These are phyloP conservation scores for Moesziomyces globuligerus DNA, from an alignment of 1,284 basidiomycete species.

Conservation along the genomic window DNA sequence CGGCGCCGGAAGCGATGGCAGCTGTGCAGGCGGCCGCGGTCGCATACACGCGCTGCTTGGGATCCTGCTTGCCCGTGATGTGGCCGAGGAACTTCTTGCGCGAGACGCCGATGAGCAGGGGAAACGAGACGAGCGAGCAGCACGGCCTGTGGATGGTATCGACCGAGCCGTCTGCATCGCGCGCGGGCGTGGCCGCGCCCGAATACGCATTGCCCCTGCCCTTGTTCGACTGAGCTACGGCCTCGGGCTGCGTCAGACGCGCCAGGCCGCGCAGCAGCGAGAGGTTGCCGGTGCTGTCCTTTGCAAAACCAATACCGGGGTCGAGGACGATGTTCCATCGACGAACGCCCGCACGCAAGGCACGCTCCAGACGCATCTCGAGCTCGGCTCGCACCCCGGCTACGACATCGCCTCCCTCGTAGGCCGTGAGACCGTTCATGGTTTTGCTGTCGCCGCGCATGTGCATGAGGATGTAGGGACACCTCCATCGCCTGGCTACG, in stretches of 20 bases:
- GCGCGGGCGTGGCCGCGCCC: constrained; percentile 26
- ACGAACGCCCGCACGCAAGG: constrained; percentile 81
- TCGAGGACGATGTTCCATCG: constrained; percentile 92
- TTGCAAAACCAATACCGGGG: constrained; percentile 95
- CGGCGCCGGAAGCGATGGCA: constrained; percentile 78
- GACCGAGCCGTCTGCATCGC: constrained; percentile 14
- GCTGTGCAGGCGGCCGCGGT: constrained; percentile 83
- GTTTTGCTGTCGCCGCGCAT: constrained; percentile 78
- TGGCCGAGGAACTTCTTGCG: constrained; percentile 63
- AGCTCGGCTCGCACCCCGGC: constrained; percentile 81
- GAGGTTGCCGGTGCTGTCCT: constrained; percentile 81
- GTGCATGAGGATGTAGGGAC: constrained; percentile 88
- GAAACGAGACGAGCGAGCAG: constrained; percentile 51
- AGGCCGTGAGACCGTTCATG: constrained; percentile 71
- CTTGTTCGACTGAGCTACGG: constrained; percentile 34
- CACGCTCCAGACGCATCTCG: constrained; percentile 75
- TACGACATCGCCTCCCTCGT: constrained; percentile 77
- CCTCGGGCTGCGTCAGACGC: constrained; percentile 22
- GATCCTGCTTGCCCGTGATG: constrained; percentile 68
- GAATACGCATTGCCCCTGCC: constrained; percentile 22
- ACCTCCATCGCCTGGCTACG: constrained; percentile 71
- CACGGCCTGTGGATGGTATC: constrained; percentile 42
- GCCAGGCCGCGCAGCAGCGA: constrained; percentile 69
- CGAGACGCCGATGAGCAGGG: constrained; percentile 58
- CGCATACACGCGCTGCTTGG: constrained; percentile 79